Evolutionary conservation across 495 filamentous ascomycete genomes (phyloP).

Genomic region (Amniculicola lignicola): DNA sequence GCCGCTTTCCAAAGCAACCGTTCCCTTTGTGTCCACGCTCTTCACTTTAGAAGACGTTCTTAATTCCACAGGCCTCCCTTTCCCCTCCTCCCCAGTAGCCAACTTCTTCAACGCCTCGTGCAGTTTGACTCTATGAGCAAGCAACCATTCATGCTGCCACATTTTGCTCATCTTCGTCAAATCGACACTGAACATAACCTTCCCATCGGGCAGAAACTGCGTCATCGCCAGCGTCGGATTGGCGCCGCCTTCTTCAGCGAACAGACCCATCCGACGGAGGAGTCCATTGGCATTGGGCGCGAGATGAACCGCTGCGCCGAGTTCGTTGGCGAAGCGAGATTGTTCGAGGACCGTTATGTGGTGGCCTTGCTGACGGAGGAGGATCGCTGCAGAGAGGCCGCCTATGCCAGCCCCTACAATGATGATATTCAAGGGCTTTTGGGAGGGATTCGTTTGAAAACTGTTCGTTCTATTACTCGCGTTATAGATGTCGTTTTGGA

Average conservation of each 20-base stretch:
- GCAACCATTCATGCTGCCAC: conserved; percentile 37
- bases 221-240: conserved; percentile 20
- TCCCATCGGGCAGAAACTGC: conserved; percentile 31
- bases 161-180: conserved; percentile 19
- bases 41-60: conserved; percentile 14
- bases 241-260: conserved; percentile 14
- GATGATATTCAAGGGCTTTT: conserved; percentile 8
- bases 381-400: conserved; percentile 19
- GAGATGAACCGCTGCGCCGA: conserved; percentile 28
- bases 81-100: conserved; percentile 26
- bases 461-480: neutral
- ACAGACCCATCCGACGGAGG: conserved; percentile 15
- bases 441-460: neutral
- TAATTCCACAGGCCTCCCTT: conserved; percentile 29
- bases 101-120: conserved; percentile 32
- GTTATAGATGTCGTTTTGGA: too few relatives aligned
- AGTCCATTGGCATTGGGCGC: conserved; percentile 28
- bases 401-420: conserved; percentile 29
- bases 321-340: conserved; percentile 20
- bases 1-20: conserved; percentile 28
- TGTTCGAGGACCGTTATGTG: conserved; percentile 21
- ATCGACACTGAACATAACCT: conserved; percentile 13
- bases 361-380: conserved; percentile 20
- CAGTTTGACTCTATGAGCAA: conserved; percentile 37
- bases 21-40: conserved; percentile 9